Evolutionary conservation across 352 stramenopile species (phyloP).

Genomic region (Phytophthora constricta): DNA sequence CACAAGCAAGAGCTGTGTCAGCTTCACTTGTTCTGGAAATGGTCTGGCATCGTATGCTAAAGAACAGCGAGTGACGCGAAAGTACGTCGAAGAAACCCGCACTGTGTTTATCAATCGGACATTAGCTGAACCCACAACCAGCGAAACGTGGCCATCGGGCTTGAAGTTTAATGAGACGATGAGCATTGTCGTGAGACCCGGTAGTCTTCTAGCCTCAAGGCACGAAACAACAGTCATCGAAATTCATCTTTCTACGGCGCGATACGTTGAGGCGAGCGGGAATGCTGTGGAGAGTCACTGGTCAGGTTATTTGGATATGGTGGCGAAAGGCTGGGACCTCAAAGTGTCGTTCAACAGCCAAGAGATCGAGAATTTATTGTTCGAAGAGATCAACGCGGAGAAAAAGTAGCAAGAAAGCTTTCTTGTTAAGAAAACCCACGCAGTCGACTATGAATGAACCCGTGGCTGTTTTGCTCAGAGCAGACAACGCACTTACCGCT

Average conservation of each 20-base stretch:
- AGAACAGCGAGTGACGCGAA: background rate
- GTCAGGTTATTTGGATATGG: background rate
- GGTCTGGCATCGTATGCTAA: background rate
- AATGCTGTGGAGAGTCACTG: background rate
- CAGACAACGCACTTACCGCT: no score
- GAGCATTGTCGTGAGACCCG: slow-evolving; percentile 1
- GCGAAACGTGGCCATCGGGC: background rate
- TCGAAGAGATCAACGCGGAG: background rate
- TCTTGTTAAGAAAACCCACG: no score
- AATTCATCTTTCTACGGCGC: slow-evolving; percentile 3
- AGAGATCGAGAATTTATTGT: slow-evolving; percentile 16
- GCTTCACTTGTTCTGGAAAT: background rate
- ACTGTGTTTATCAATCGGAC: slow-evolving; percentile 10
- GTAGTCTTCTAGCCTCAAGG: background rate
- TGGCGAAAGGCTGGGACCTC: slow-evolving; percentile 5
- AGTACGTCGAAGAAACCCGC: background rate
- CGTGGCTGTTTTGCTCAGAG: no score
- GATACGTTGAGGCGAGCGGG: background rate
- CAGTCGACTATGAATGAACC: no score
- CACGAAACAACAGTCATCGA: slow-evolving; percentile 6
- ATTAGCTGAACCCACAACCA: slow-evolving; percentile 2
- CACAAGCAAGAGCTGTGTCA: slow-evolving; percentile 5
- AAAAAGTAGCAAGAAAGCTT: background rate
- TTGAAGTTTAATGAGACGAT: slow-evolving; percentile 11
- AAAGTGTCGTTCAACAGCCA: slow-evolving; percentile 18